These are phyloP conservation scores for Lasiodiplodia hormozganensis DNA, from an alignment of 2,329 filamentous ascomycete species.

Conservation along the genomic window DNA sequence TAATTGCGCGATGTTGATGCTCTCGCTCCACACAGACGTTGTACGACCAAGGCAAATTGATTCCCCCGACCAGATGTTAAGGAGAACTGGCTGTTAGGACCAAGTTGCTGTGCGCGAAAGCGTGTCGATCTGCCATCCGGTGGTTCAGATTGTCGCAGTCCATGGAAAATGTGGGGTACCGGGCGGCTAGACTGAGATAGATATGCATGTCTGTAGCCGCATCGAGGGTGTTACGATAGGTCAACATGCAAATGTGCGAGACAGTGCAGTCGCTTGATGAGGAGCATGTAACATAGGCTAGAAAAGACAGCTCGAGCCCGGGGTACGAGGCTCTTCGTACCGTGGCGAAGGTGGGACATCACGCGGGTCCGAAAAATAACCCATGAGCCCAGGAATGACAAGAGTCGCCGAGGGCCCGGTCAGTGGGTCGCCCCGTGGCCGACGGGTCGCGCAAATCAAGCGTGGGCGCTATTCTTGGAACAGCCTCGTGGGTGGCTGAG, in stretches of 20 bases:
- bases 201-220: neutral
- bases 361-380: conserved; percentile 8
- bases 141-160: neutral
- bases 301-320: neutral
- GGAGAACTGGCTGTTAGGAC: neutral
- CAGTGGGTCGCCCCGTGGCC: neutral
- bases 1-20: neutral
- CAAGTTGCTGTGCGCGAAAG: neutral
- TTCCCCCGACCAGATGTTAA: too few species aligned
- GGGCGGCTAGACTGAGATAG: neutral
- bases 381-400: conserved; percentile 5
- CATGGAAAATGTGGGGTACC: neutral
- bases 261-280: neutral
- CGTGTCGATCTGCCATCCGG: neutral
- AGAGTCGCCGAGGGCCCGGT: neutral
- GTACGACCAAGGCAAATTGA: conserved; percentile 5
- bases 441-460: neutral
- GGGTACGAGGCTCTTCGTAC: neutral
- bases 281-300: conserved; percentile 10
- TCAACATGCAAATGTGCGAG: neutral
- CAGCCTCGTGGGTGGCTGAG: neutral
- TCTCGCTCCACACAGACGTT: neutral
- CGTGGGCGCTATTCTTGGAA: neutral
- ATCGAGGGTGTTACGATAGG: neutral
- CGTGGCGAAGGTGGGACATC: neutral